Base-by-base conservation (phyloP, 2,329 filamentous ascomycete genomes). In the Bipolaris oryzae region DNA sequence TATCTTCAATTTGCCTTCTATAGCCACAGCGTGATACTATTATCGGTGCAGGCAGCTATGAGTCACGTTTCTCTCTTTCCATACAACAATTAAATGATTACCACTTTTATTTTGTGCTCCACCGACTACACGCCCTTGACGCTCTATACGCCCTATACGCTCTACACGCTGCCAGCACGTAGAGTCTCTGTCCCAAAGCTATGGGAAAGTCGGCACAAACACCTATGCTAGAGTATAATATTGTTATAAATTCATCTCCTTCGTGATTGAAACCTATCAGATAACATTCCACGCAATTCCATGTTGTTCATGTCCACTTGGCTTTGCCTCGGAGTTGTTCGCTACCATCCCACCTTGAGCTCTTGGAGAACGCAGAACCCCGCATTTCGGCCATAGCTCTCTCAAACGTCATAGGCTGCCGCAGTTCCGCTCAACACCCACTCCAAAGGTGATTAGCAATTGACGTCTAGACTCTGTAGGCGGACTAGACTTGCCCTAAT, bases 131-230 rank as follows among this genome's bases (percentile, higher is more conserved):
- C 65, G 65, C 65, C 31, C 39, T 54, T 59, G 51, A 68, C 65
- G 65, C 65, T 49, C 7, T 15, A 60, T 37, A 67, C 64, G 64
- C 64, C 37, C 25, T 54, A 58, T 47, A 68, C 65, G 65, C 65
- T 50, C 9, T 51, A 67, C 9, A 67, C 65, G 65, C 65, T 42
- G 31, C 38, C 42, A 42, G 55, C 55, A 50, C 55, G 37, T 43
- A 46, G 46, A 51, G 46, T 55, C n/a, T 34, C 45, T 45, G 54
- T 51, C 48, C 31, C n/a, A 20, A 18, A 39, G n/a, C 15, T 35
- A 37, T 4, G 3, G 44, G 16, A 44, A 4, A 43, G 6, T 6
- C 4, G 28, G 13, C 35, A n/a, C 33, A n/a, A 31, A 20, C 21
- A 7, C 9, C 5, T 33, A 13, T 49, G 18, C 34, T 18, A 16